Percentiles rank a stretch among this genome's conserved stretches.
Evolutionary conservation across 371 early-diverging fungal species (phyloP).

Genomic region (Blakeslea trispora): DNA sequence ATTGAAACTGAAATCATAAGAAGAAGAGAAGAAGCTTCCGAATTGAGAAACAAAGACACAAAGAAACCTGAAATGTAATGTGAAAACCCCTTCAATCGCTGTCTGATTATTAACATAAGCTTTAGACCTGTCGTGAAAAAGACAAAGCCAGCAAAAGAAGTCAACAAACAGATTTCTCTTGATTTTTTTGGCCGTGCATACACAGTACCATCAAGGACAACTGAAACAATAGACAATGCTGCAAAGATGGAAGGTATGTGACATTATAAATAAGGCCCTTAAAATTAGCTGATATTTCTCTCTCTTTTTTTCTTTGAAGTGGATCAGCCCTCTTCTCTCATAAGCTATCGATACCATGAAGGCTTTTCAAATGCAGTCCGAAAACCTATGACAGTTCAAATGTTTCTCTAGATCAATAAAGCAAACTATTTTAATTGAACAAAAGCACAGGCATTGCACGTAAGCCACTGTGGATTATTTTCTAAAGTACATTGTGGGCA

Average conservation of each 20-base stretch:
- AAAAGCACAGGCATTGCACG: constrained; percentile 22
- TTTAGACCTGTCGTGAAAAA: constrained; percentile 7
- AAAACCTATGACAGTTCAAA: constrained; percentile 64
- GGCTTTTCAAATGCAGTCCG: constrained; percentile 93
- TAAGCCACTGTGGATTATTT: constrained; percentile 14
- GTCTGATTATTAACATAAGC: no score
- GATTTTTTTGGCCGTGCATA: constrained; percentile 75
- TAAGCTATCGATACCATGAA: constrained; percentile 38
- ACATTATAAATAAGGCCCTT: no score
- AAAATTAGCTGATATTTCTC: no score
- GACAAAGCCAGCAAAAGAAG: constrained; percentile 14
- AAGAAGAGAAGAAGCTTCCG: constrained; percentile 45
- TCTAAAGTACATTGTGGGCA: constrained; percentile 38
- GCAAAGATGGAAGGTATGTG: constrained; percentile 19
- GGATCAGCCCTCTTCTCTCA: constrained; percentile 14
- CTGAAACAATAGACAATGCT: constrained; percentile 5
- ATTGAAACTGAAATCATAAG: constrained; percentile 64
- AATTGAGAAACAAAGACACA: constrained; percentile 17
- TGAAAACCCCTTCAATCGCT: no score
- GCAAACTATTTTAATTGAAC: constrained; percentile 13
- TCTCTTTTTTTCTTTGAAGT: constrained; percentile 6
- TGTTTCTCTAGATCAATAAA: constrained; percentile 49
- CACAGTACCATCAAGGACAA: constrained; percentile 10
- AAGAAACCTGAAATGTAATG: constrained; percentile 13
- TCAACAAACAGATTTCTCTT: constrained; percentile 26